Evolutionary conservation across 306 rosid species (phyloP).

Genomic region (Casuarina cunninghamiana): DNA sequence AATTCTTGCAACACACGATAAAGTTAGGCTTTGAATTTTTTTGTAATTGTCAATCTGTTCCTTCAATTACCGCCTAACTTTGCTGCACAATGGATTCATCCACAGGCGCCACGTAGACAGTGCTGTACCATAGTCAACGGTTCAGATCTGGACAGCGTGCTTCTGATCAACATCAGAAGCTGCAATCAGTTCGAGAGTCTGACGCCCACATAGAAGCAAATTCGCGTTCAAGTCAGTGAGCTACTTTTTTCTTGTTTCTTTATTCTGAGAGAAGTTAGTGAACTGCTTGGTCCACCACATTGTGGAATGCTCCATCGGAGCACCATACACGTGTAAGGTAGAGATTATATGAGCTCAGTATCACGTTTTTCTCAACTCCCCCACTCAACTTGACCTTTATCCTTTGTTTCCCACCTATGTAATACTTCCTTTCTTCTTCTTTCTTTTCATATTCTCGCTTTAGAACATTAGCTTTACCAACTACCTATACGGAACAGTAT

Average conservation of each 20-base stretch:
- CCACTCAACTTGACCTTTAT: no score
- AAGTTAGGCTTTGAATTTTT: not conserved
- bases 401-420: no score
- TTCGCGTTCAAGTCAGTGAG: not conserved
- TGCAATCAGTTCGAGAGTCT: slow-evolving; percentile 59
- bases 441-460: no score
- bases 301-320: no score
- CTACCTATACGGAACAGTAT: no score
- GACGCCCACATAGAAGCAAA: slow-evolving; percentile 35
- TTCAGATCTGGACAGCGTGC: not conserved
- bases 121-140: slow-evolving; percentile 55
- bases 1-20: not conserved
- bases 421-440: no score
- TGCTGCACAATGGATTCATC: not conserved
- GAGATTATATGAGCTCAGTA: no score
- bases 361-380: no score
- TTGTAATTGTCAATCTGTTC: not conserved
- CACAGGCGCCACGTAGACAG: slow-evolving; percentile 86
- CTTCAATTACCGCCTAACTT: slow-evolving; percentile 10
- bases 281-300: no score
- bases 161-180: slow-evolving; percentile 43
- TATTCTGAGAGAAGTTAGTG: no score
- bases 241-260: not conserved
- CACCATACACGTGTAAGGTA: no score
- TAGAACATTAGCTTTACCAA: no score